These are phyloP conservation scores for Populus tremula DNA, from an alignment of 345 rosid genomes.

Conservation along the genomic window DNA sequence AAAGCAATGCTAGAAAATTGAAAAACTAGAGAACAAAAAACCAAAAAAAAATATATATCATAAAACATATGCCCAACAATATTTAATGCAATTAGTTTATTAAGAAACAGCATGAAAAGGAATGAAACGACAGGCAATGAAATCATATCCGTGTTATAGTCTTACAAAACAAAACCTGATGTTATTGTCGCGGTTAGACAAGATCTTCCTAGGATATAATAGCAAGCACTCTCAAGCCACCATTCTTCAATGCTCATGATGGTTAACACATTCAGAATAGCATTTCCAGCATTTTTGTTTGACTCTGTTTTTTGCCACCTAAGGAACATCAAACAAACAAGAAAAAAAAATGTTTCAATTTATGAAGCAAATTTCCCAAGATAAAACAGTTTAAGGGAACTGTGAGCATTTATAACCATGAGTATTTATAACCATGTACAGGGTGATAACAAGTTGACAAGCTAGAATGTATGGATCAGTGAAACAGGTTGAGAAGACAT, in stretches of 20 bases:
- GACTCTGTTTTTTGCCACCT: slow-evolving; percentile 99
- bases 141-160: neutral
- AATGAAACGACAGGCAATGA: neutral
- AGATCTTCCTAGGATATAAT: slow-evolving; percentile 92
- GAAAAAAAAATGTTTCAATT: neutral
- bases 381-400: slow-evolving; percentile 2
- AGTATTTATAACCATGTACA: neutral
- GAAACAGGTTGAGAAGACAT: neutral
- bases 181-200: slow-evolving; percentile 98
- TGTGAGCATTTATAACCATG: neutral
- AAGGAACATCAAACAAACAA: slow-evolving; percentile 26
- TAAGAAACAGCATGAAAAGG: neutral
- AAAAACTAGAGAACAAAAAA: neutral
- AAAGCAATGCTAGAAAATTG: neutral
- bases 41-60: neutral
- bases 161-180: slow-evolving; percentile 57
- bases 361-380: neutral
- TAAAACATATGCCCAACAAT: neutral
- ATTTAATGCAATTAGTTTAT: neutral
- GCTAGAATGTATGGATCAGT: neutral
- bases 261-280: slow-evolving; percentile 96
- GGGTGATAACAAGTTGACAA: neutral
- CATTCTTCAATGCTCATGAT: slow-evolving; percentile 97
- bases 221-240: slow-evolving; percentile 97
- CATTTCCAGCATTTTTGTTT: slow-evolving; percentile 99